phyloP scores from a whole-genome alignment of 768 basidiomycete genomes.

The Ephemerocybe angulata region DNA sequence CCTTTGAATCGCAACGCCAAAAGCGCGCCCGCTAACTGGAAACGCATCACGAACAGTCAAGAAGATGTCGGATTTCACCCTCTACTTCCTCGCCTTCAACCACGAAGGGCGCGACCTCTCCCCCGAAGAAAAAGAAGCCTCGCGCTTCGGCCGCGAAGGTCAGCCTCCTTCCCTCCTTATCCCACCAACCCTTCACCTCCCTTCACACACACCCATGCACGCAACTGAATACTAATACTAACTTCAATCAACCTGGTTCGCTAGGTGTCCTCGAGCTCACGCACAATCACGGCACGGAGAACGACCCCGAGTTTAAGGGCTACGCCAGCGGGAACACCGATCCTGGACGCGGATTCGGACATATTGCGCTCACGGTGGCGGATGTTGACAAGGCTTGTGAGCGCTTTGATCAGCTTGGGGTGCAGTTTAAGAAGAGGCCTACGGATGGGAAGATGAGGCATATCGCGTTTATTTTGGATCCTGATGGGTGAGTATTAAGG shows the following conservation, averaged over 20 bases:
- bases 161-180: background rate
- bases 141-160: constrained; percentile 67
- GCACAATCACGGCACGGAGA: constrained; percentile 89
- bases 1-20: too few relatives aligned
- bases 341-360: constrained; percentile 77
- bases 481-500: constrained; percentile 76
- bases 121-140: constrained; percentile 48
- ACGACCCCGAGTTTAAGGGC: constrained; percentile 70
- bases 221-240: background rate
- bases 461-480: constrained; percentile 83
- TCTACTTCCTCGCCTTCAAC: constrained; percentile 86
- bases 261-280: constrained; percentile 82
- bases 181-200: constrained; percentile 1
- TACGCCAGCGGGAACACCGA: constrained; percentile 87
- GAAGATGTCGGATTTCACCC: constrained; percentile 58
- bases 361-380: constrained; percentile 83
- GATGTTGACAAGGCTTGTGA: constrained; percentile 81
- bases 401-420: constrained; percentile 75
- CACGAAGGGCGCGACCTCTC: constrained; percentile 49
- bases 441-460: constrained; percentile 83
- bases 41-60: constrained; percentile 38
- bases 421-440: constrained; percentile 83
- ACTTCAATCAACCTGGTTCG: background rate
- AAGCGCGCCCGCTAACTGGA: too few relatives aligned
- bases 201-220: background rate